These are phyloP conservation scores for Adansonia gregorii DNA, from an alignment of 441 rosid species.

Conservation along the genomic window DNA sequence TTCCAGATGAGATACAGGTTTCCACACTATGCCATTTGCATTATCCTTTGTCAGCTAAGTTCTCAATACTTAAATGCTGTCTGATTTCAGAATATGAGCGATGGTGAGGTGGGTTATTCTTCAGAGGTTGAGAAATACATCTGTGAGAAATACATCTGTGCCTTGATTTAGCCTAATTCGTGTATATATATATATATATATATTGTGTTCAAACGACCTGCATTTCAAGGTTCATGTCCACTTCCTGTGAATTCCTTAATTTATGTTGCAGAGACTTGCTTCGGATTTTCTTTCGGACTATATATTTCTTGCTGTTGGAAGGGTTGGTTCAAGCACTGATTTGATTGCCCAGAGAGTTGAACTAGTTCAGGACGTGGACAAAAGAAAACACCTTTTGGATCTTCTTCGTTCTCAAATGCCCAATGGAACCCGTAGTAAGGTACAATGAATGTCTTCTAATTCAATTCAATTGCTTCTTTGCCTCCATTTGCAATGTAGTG, in stretches of 20 bases:
- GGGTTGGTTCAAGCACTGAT: slow-evolving; percentile 98
- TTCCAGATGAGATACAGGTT: slow-evolving; percentile 94
- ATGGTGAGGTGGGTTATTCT: background rate
- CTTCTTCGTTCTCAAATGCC: slow-evolving; percentile 88
- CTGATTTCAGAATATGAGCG: background rate
- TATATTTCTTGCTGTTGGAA: slow-evolving; percentile 91
- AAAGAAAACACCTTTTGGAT: slow-evolving; percentile 95
- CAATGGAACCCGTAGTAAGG: slow-evolving; percentile 75
- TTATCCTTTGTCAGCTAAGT: background rate
- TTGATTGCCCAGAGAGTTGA: slow-evolving; percentile 94
- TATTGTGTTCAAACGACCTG: no score
- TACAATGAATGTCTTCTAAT: slow-evolving; percentile 30
- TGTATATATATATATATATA: no score
- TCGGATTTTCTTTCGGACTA: slow-evolving; percentile 82
- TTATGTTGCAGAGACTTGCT: slow-evolving; percentile 81
- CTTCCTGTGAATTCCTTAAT: slow-evolving; percentile 6
- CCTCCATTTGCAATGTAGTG: background rate
- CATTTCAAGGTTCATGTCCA: background rate
- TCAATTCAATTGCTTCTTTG: background rate
- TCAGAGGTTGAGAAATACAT: background rate
- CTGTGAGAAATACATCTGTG: background rate
- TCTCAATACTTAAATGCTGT: background rate
- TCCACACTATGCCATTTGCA: background rate
- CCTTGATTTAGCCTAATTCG: background rate
- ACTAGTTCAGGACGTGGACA: slow-evolving; percentile 79